These are phyloP conservation scores for Gomphus bonarii DNA, from an alignment of 1,284 basidiomycete species.

Conservation along the genomic window DNA sequence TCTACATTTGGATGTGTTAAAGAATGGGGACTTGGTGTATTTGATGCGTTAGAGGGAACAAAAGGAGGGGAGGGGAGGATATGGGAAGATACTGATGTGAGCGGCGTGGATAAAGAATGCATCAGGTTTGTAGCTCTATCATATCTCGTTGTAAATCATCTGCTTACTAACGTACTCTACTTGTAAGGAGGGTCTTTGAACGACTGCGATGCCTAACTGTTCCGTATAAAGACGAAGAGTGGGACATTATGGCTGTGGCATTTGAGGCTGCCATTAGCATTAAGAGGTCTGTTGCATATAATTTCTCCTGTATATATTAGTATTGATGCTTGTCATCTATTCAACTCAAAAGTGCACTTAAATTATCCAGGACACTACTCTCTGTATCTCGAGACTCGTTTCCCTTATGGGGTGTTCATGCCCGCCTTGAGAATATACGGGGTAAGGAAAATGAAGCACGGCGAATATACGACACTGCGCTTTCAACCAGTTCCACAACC, in stretches of 20 bases:
- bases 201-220: conserved; percentile 36
- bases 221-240: conserved; percentile 34
- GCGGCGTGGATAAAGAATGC: conserved; percentile 35
- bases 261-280: conserved; percentile 56
- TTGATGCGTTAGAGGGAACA: conserved; percentile 44
- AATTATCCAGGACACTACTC: conserved; percentile 64
- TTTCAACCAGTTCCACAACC: conserved; percentile 27
- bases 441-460: conserved; percentile 66
- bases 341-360: conserved; percentile 48
- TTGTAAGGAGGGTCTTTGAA: conserved; percentile 38
- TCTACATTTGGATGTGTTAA: conserved; percentile 56
- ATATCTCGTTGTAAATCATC: not conserved
- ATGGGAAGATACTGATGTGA: conserved; percentile 41
- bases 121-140: conserved; percentile 21
- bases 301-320: conserved; percentile 10
- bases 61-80: conserved; percentile 27
- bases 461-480: conserved; percentile 71
- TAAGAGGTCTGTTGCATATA: conserved; percentile 40
- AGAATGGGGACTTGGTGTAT: conserved; percentile 45
- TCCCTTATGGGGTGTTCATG: conserved; percentile 73
- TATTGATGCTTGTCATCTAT: not conserved
- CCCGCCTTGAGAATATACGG: conserved; percentile 66
- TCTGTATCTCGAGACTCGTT: conserved; percentile 56
- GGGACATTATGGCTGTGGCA: conserved; percentile 53
- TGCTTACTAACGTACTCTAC: not conserved